Evolutionary conservation across 2,329 filamentous ascomycete species (phyloP).

Genomic region (Nothophaeocryptopus gaeumannii): DNA sequence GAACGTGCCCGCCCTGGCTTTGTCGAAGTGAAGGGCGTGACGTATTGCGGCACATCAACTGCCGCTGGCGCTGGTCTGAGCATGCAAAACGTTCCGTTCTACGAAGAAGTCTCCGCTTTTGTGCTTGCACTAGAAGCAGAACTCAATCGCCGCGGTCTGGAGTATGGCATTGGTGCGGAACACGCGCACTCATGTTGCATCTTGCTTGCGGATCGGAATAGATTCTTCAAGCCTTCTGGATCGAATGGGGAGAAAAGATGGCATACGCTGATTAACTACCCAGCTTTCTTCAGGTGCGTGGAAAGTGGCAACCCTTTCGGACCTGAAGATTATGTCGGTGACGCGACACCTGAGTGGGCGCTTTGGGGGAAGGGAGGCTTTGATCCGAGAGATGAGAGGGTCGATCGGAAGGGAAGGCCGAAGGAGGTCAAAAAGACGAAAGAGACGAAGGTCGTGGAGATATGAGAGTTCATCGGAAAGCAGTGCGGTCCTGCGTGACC

Average conservation of each 20-base stretch:
- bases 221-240: slow-evolving; percentile 60
- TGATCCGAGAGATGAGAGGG: slow-evolving; percentile 82
- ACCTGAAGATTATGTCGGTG: slow-evolving; percentile 87
- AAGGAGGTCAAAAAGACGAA: slow-evolving; percentile 20
- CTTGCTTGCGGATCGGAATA: slow-evolving; percentile 70
- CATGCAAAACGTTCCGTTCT: slow-evolving; percentile 98
- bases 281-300: slow-evolving; percentile 79
- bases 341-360: slow-evolving; percentile 86
- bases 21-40: slow-evolving; percentile 94
- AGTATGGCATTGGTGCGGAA: slow-evolving; percentile 89
- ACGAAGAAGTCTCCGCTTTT: slow-evolving; percentile 82
- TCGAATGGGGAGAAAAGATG: slow-evolving; percentile 62
- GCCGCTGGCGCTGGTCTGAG: slow-evolving; percentile 79
- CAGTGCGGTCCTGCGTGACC: no score
- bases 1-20: slow-evolving; percentile 85
- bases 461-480: slow-evolving; percentile 2
- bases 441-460: slow-evolving; percentile 8
- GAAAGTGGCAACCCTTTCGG: slow-evolving; percentile 66
- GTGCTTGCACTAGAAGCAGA: slow-evolving; percentile 71
- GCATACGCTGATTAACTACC: slow-evolving; percentile 90
- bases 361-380: slow-evolving; percentile 93
- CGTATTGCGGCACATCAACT: slow-evolving; percentile 89
- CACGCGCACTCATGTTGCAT: slow-evolving; percentile 95
- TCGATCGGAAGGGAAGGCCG: slow-evolving; percentile 71
- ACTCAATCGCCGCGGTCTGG: slow-evolving; percentile 66